Evolutionary conservation across 331 rosid species (phyloP).

Genomic region (Acacia concinna): DNA sequence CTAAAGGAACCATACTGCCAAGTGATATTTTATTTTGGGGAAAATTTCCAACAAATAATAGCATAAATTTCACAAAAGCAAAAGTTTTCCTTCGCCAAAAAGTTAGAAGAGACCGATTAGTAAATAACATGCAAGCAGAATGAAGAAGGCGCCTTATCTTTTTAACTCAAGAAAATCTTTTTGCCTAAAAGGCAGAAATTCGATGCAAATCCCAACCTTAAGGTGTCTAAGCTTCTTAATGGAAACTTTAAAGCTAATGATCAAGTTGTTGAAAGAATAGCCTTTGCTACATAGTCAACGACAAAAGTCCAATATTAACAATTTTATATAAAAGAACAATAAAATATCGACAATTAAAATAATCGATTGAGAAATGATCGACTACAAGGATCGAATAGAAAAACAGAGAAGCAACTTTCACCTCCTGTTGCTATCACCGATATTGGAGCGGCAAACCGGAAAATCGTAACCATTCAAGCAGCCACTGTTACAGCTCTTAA

Average conservation of each 20-base stretch:
- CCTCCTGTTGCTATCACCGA: constrained; percentile 41
- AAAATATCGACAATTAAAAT: neutral
- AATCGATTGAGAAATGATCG: neutral
- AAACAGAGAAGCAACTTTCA: constrained; percentile 1
- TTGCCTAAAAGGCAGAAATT: neutral
- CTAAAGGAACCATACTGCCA: neutral
- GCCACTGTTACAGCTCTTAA: constrained; percentile 41
- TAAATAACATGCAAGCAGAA: neutral
- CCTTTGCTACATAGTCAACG: neutral
- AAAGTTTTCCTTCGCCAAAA: neutral
- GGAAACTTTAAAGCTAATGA: neutral
- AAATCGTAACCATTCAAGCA: constrained; percentile 42
- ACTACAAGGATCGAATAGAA: neutral
- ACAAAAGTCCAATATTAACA: neutral
- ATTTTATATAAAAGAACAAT: neutral
- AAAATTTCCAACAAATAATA: neutral
- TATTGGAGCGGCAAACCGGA: constrained; percentile 42
- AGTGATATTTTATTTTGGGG: neutral
- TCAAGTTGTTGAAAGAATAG: neutral
- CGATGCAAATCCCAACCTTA: neutral
- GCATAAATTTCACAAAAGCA: neutral
- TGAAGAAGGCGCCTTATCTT: neutral
- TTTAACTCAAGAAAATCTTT: neutral
- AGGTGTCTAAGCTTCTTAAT: neutral
- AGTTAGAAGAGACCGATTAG: neutral